Percentiles rank a stretch among this genome's conserved stretches.
phyloP scores from a whole-genome alignment of 2,329 filamentous ascomycete genomes.

The Ophiostoma pallidulum region DNA sequence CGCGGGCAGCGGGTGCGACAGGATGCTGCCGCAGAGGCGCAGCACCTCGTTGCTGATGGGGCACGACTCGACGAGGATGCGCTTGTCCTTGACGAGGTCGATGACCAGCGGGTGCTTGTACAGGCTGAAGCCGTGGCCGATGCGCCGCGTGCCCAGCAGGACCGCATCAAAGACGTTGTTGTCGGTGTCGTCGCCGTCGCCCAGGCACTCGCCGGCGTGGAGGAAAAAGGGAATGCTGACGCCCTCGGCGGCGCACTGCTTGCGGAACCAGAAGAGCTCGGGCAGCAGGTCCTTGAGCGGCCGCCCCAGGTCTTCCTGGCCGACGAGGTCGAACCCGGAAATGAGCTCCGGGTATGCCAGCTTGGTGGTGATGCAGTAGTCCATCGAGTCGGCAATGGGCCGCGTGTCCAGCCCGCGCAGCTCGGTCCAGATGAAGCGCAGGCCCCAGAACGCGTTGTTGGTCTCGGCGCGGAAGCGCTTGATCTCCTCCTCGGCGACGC shows the following conservation, averaged over 20 bases:
- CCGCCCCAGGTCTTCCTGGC: constrained; percentile 73
- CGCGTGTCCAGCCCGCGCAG: constrained; percentile 56
- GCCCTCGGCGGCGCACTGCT: constrained; percentile 66
- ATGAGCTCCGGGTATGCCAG: constrained; percentile 68
- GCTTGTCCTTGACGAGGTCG: constrained; percentile 80
- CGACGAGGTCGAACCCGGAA: constrained; percentile 82
- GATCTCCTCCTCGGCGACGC: constrained; percentile 68
- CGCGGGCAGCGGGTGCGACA: constrained; percentile 58
- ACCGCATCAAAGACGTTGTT: constrained; percentile 82
- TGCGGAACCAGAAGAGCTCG: constrained; percentile 87
- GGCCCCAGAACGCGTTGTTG: constrained; percentile 62
- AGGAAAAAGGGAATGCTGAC: constrained; percentile 91
- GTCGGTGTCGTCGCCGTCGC: constrained; percentile 63
- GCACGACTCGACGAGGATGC: constrained; percentile 81
- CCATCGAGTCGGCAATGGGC: constrained; percentile 69
- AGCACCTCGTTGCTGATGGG: constrained; percentile 75
- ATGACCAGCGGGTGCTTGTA: constrained; percentile 87
- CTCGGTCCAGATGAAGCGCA: constrained; percentile 76
- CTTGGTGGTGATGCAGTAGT: constrained; percentile 77
- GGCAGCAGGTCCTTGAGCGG: constrained; percentile 69
- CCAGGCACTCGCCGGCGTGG: constrained; percentile 83
- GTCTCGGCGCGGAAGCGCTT: constrained; percentile 60
- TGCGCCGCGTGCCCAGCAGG: constrained; percentile 74
- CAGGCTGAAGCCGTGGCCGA: constrained; percentile 81
- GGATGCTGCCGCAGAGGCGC: constrained; percentile 19